Evolutionary conservation across 345 rosid genomes (phyloP).

Genomic region (Bruguiera sexangula): DNA sequence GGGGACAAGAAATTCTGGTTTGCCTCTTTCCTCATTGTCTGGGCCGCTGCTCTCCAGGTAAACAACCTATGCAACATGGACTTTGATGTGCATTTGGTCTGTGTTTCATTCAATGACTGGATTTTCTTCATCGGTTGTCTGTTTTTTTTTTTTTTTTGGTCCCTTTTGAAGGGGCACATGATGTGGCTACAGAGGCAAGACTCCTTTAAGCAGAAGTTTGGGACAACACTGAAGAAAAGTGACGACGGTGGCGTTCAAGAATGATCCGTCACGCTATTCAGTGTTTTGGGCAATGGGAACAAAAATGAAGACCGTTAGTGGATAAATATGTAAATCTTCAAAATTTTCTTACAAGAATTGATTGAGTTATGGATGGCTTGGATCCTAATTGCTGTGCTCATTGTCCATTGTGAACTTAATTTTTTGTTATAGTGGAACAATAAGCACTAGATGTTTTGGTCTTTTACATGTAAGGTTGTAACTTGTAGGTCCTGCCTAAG

Average conservation of each 20-base stretch:
- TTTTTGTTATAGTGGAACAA: neutral
- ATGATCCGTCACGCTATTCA: neutral
- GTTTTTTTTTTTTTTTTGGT: neutral
- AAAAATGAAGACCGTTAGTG: too few species aligned
- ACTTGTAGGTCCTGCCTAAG: too few species aligned
- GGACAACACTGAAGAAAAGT: constrained; percentile 13
- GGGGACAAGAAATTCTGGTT: constrained; percentile 83
- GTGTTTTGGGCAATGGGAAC: too few species aligned
- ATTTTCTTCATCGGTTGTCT: neutral
- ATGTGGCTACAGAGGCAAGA: constrained; percentile 92
- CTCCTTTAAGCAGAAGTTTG: constrained; percentile 69
- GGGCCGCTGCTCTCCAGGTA: constrained; percentile 98
- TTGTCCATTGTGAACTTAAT: neutral
- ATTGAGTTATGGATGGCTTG: neutral
- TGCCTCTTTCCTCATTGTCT: constrained; percentile 70
- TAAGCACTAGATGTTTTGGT: too few species aligned
- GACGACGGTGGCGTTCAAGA: constrained; percentile 7
- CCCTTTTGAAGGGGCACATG: constrained; percentile 64
- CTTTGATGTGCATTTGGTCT: too few species aligned
- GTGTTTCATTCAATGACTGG: too few species aligned
- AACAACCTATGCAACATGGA: neutral
- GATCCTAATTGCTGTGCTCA: neutral
- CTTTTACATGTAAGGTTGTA: too few species aligned
- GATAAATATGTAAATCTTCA: constrained; percentile 2
- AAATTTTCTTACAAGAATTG: neutral